Base-by-base conservation (phyloP, 805 yeast genomes). In the Schwanniomyces yamadae region DNA sequence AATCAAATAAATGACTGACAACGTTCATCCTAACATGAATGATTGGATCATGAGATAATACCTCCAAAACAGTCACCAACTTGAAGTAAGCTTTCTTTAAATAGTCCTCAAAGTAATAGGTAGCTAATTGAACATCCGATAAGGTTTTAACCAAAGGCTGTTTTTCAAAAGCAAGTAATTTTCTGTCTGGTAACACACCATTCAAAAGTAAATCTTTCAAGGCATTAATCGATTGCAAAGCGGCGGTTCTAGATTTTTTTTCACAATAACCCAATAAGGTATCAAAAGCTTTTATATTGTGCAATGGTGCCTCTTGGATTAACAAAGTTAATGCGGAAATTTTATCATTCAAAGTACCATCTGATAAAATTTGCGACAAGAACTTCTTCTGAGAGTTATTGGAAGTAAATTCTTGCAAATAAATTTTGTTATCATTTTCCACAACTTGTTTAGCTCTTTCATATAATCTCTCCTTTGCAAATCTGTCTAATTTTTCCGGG, bases 321-420 rank as follows among this genome's bases (percentile, higher is more conserved):
- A 93, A 70, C 55, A 93, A 77, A 1, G 99, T 91, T 54, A 93
- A 73, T 0, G 99, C 96, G 31, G 96, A 86, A 37, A 93, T 85
- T 65, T 93, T 89, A 82, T 93, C 99, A 50, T 80, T 83, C 50
- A 91, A 72, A 0, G 99, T 93, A 85, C 99, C 99, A 47, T 80
- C 83, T 5, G 89, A 73, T 52, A 93, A 75, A 48, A 93, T 83
- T 61, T 91, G 95, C 1, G 91, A 76, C 71, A 88, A 78, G 59
- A 91, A 91, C 71, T 86, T 83, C 56, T 78, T 81, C 66, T 85
- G 96, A 5, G 95, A 84, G 25, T 83, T 79, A 37, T 82, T 76
- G 45, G 80, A 80, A 37, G 84, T 77, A 55, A 82, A 82, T 55
- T 83, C 95, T 42, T 80, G 82, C 42, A 77, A 73, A 57, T 85